Conservation (phyloP, 2,329 filamentous ascomycete species). For the Ophiosphaerella herpotricha region DNA sequence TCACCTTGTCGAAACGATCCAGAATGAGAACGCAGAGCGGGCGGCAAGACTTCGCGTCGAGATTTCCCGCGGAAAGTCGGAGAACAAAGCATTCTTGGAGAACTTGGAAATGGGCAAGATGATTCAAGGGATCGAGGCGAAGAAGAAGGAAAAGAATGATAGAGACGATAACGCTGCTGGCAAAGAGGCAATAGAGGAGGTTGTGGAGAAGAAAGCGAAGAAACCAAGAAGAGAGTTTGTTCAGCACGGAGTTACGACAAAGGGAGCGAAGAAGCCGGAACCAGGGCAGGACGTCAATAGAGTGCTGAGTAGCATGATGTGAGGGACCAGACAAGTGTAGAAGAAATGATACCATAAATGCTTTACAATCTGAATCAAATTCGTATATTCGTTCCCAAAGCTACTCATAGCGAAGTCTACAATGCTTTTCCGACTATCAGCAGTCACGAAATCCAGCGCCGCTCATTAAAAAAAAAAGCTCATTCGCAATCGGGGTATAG, state of each 20-base stretch:
- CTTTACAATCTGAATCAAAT: too few species aligned
- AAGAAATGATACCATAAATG: neutral
- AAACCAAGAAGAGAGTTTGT: slow-evolving; percentile 61
- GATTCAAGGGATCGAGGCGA: slow-evolving; percentile 63
- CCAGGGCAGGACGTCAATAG: slow-evolving; percentile 36
- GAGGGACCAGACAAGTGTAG: neutral
- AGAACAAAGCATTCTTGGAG: slow-evolving; percentile 80
- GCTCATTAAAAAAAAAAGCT: neutral
- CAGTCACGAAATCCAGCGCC: slow-evolving; percentile 1
- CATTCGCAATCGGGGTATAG: slow-evolving; percentile 31
- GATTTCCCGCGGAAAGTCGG: slow-evolving; percentile 73
- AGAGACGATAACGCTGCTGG: slow-evolving; percentile 19
- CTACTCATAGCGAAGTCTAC: too few species aligned
- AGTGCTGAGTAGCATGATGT: slow-evolving; percentile 47
- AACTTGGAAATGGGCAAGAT: slow-evolving; percentile 83
- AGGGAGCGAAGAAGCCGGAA: slow-evolving; percentile 39
- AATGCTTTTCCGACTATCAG: too few species aligned
- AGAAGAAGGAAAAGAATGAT: slow-evolving; percentile 50
- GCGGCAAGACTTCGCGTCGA: slow-evolving; percentile 76
- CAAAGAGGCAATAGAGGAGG: slow-evolving; percentile 12
- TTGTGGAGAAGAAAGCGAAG: slow-evolving; percentile 2
- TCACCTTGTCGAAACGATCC: slow-evolving; percentile 73
- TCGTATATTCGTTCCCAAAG: too few species aligned
- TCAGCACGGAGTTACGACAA: slow-evolving; percentile 62
- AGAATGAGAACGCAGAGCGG: slow-evolving; percentile 79